Conservation (phyloP, 73 alveolate genomes). For the Paramecium sexaurelia region DNA sequence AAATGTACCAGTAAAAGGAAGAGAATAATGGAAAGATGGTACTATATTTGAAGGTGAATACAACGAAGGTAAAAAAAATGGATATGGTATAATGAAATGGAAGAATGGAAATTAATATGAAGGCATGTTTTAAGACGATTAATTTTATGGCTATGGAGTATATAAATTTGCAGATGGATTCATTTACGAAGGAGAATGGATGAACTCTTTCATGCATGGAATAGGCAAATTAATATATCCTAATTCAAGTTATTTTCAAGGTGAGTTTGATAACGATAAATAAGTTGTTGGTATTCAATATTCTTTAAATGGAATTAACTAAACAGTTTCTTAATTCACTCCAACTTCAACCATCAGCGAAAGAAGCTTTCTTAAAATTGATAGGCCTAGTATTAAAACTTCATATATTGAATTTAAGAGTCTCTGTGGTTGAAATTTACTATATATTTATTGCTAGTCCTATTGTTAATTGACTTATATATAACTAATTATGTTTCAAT, state of each 20-base stretch:
- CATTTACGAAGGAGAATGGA: conserved; percentile 81
- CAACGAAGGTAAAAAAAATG: conserved; percentile 65
- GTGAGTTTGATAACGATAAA: conserved; percentile 78
- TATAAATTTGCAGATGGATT: conserved; percentile 76
- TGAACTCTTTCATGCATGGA: conserved; percentile 71
- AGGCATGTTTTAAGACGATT: conserved; percentile 79
- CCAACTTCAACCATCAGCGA: not conserved
- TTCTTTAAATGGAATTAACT: not conserved
- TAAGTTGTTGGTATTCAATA: not conserved
- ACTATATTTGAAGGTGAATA: conserved; percentile 68
- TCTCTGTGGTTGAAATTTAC: not conserved
- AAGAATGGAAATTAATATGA: conserved; percentile 76
- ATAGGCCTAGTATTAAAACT: not conserved
- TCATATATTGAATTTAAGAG: not conserved
- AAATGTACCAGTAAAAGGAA: conserved; percentile 69
- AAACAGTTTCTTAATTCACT: not conserved
- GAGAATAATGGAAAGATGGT: conserved; percentile 76
- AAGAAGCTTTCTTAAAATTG: not conserved
- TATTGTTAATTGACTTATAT: no score
- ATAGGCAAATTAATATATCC: conserved; percentile 75
- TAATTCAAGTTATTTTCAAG: conserved; percentile 78
- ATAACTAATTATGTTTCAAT: no score
- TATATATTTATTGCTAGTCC: not conserved
- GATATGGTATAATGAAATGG: conserved; percentile 71
- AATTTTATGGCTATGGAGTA: conserved; percentile 78